These are phyloP conservation scores for Rutstroemia sp. DNA, from an alignment of 2,329 filamentous ascomycete species.

Conservation along the genomic window DNA sequence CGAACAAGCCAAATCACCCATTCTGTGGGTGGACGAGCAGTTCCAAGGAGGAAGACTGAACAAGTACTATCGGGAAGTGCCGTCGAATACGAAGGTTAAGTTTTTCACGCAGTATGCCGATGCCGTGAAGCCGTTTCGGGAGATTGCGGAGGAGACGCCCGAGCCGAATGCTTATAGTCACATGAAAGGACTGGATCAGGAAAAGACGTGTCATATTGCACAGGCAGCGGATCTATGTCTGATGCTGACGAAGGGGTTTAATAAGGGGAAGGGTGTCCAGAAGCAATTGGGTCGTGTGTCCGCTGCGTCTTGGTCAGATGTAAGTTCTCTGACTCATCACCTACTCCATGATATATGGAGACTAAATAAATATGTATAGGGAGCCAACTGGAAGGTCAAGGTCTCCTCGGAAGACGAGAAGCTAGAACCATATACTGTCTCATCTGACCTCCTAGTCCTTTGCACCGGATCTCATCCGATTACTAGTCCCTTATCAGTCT, in stretches of 20 bases:
- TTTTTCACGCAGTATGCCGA: conserved; percentile 51
- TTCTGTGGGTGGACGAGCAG: conserved; percentile 51
- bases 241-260: conserved; percentile 38
- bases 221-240: conserved; percentile 49
- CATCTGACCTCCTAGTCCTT: conserved; percentile 37
- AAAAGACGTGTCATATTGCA: conserved; percentile 48
- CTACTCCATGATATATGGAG: neutral
- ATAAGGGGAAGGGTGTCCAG: conserved; percentile 33
- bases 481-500: conserved; percentile 35
- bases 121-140: conserved; percentile 43
- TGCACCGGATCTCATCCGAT: conserved; percentile 49
- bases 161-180: conserved; percentile 46
- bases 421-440: conserved; percentile 9
- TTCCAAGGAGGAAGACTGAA: conserved; percentile 48
- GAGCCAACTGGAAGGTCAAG: conserved; percentile 31
- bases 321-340: conserved; percentile 15
- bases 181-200: conserved; percentile 46
- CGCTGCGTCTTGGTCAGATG: conserved; percentile 33
- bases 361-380: conserved; percentile 12
- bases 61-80: conserved; percentile 52
- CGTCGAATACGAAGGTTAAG: conserved; percentile 54
- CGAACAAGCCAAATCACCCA: conserved; percentile 41
- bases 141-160: conserved; percentile 38
- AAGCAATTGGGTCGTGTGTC: conserved; percentile 33
- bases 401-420: conserved; percentile 19